A percentile compares a stretch with the other conserved stretches of the same genome.
Evolutionary conservation across 2,329 filamentous ascomycete species (phyloP).

Genomic region (Aphanocladium album): DNA sequence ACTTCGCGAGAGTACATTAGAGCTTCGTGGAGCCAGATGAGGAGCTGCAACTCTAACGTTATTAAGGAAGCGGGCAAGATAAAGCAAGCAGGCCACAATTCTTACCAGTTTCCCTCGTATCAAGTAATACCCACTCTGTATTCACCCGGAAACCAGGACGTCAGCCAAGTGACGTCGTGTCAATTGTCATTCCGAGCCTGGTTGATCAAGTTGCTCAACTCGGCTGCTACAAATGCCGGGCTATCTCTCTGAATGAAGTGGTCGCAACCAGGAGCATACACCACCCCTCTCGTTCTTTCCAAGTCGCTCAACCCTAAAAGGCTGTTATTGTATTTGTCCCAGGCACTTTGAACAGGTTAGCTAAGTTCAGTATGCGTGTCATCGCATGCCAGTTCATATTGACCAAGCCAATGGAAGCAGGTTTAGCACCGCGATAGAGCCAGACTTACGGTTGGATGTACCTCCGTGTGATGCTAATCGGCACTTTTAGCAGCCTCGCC

Average conservation of each 20-base stretch:
- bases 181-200: too few relatives aligned
- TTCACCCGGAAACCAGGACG: too few relatives aligned
- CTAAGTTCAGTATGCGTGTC: not conserved
- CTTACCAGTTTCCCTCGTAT: too few relatives aligned
- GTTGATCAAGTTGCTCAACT: not conserved
- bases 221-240: slow-evolving; percentile 37
- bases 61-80: too few relatives aligned
- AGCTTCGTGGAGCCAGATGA: too few relatives aligned
- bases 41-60: too few relatives aligned
- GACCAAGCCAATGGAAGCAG: not conserved
- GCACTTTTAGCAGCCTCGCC: slow-evolving; percentile 3
- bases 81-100: too few relatives aligned
- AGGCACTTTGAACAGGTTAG: slow-evolving; percentile 21
- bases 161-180: too few relatives aligned
- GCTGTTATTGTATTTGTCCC: slow-evolving; percentile 49
- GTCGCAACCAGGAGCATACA: slow-evolving; percentile 16
- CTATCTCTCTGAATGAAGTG: slow-evolving; percentile 46
- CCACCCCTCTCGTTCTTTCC: slow-evolving; percentile 29
- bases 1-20: too few relatives aligned
- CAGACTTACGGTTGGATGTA: slow-evolving; percentile 43
- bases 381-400: not conserved
- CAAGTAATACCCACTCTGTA: too few relatives aligned
- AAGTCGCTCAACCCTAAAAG: slow-evolving; percentile 38
- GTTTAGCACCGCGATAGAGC: not conserved
- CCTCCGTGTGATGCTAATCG: slow-evolving; percentile 33